Base-by-base conservation (phyloP, 2,329 filamentous ascomycete genomes). In the Aspergillus phoenicis region DNA sequence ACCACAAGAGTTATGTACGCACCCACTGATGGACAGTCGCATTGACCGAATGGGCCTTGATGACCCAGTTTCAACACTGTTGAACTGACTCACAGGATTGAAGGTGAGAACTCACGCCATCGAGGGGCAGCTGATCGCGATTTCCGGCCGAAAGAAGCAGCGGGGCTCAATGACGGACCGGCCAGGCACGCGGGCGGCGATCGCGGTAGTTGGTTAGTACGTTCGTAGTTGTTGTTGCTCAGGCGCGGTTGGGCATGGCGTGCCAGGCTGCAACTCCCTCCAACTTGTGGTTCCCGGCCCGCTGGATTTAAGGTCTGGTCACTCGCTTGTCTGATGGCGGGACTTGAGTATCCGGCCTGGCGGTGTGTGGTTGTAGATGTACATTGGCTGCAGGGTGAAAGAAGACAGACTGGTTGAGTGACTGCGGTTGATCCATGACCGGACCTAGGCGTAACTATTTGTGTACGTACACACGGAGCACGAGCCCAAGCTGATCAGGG, bases 101-200 rank as follows among this genome's bases (percentile, higher is more conserved):
- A n/a, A 56, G 22, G 26, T 51, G 36, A 52, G 28, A 36, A 45
- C 61, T 65, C 63, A 65, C 63, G 63, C 63, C 61, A 65, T 64
- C 61, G 53, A 47, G 53, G 53, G 53, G 53, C 53, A 56, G 53
- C 28, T 56, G 53, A 56, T 56, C 52, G 41, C 47, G 48, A 65
- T 36, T 60, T 20, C 61, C 63, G 59, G 63, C 63, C 57, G 63
- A 57, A 59, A 59, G 59, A 61, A n/a, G 26, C 22, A 43, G 53
- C 36, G 53, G 53, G 39, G 53, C 36, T 36, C 53, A 45, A 33
- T 26, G 53, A 56, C n/a, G 53, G 30, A 30, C 53, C 53, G 53
- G 53, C 53, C 53, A 56, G 53, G 53, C 52, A 55, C 22, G 17
- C 39, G 28, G 41, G 36, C 52, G 53, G 53, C 20, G 49, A 55